Conservation (phyloP, 108 stramenopile genomes). For the Seminavis robusta region DNA sequence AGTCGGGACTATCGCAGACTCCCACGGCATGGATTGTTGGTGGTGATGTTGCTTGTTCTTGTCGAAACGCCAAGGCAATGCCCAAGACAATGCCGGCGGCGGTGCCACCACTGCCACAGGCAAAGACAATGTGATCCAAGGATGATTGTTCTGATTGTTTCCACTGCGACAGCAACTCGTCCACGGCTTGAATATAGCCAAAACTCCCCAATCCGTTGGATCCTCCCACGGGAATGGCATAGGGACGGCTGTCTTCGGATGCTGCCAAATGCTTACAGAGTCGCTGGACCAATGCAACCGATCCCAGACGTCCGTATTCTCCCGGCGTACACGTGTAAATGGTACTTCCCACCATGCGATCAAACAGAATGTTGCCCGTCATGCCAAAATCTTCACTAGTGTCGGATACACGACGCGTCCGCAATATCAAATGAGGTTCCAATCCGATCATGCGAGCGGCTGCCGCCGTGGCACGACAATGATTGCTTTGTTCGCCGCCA, state of each 20-base stretch:
- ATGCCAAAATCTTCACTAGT: slow-evolving; percentile 39
- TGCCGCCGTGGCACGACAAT: slow-evolving; percentile 87
- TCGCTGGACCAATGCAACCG: slow-evolving; percentile 45
- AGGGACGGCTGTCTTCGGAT: slow-evolving; percentile 22
- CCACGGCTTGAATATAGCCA: slow-evolving; percentile 84
- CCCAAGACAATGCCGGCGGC: slow-evolving; percentile 80
- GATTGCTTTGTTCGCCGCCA: slow-evolving; percentile 91
- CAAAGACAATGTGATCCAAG: slow-evolving; percentile 86
- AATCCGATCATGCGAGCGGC: slow-evolving; percentile 78
- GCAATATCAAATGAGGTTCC: slow-evolving; percentile 74
- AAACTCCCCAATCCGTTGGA: slow-evolving; percentile 83
- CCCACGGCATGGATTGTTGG: slow-evolving; percentile 80
- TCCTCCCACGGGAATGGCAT: slow-evolving; percentile 87
- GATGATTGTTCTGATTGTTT: slow-evolving; percentile 4
- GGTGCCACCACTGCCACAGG: slow-evolving; percentile 89
- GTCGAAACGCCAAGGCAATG: slow-evolving; percentile 44
- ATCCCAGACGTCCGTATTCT: slow-evolving; percentile 81
- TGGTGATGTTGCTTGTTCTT: background rate
- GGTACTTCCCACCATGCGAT: slow-evolving; percentile 75
- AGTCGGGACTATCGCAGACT: slow-evolving; percentile 88
- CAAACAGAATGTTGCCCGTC: slow-evolving; percentile 74
- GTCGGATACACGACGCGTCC: slow-evolving; percentile 45
- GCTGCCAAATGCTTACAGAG: slow-evolving; percentile 40
- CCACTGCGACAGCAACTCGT: slow-evolving; percentile 58
- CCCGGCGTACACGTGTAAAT: slow-evolving; percentile 82